Percentiles rank a stretch among this genome's conserved stretches.
These are phyloP conservation scores for Nakaseomyces nivariensis DNA, from an alignment of 1,139 yeast genomes.

Conservation along the genomic window DNA sequence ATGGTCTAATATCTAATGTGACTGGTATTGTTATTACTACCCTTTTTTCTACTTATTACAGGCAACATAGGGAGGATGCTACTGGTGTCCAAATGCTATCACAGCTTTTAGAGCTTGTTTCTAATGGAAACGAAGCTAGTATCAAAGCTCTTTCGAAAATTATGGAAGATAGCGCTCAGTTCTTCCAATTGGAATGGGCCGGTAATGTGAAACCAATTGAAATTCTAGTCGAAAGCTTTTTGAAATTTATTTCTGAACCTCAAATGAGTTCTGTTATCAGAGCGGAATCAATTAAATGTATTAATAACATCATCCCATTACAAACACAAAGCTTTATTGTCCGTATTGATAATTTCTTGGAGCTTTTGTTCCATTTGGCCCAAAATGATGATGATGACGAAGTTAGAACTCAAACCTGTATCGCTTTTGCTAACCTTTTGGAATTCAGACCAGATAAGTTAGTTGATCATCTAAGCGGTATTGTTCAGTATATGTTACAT, in stretches of 20 bases:
- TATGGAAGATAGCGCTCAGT: constrained; percentile 59
- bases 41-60: constrained; percentile 46
- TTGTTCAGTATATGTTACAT: constrained; percentile 74
- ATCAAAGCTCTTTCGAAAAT: constrained; percentile 75
- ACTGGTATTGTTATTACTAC: constrained; percentile 88
- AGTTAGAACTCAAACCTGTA: constrained; percentile 68
- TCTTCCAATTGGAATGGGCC: constrained; percentile 50
- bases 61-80: constrained; percentile 28
- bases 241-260: constrained; percentile 39
- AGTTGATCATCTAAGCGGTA: constrained; percentile 73
- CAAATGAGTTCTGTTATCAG: constrained; percentile 41
- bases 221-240: constrained; percentile 54
- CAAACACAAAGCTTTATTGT: constrained; percentile 57
- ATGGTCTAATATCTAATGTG: constrained; percentile 64
- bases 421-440: constrained; percentile 62
- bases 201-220: constrained; percentile 45
- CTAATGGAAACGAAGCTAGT: constrained; percentile 58
- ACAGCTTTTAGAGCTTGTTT: constrained; percentile 52
- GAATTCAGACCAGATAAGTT: constrained; percentile 77
- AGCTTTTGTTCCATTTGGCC: constrained; percentile 55
- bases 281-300: constrained; percentile 57
- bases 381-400: constrained; percentile 42
- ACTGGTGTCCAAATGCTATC: constrained; percentile 63
- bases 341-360: constrained; percentile 57
- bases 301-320: constrained; percentile 66